Base-by-base conservation (phyloP, 2,329 filamentous ascomycete genomes). In the Monilinia fructigena region DNA sequence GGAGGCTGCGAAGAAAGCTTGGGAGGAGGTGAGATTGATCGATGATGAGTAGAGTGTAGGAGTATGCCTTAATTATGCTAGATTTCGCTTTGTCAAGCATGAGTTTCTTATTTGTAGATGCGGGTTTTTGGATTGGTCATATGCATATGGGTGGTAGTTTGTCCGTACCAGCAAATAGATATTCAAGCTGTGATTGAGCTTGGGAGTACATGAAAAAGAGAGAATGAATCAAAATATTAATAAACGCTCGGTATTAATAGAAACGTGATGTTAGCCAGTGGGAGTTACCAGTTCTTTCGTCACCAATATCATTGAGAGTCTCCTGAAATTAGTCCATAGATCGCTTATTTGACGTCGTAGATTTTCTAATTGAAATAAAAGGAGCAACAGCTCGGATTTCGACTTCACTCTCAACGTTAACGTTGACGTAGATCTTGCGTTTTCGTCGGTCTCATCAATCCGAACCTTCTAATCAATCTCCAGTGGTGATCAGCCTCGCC, bases 1-100 rank as follows among this genome's bases (percentile, higher is more conserved):
- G 52, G 82, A 82, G 55, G 82, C 83, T 20, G 88, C 88, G 12
- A 77, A 75, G 68, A 73, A 79, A 70, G 83, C 82, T 20, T 78
- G 77, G 72, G 78, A 82, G 61, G 78, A 70, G 47, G 76, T 74
- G 65, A 76, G 75, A 63, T 72, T 81, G 67, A 77, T 82, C 1
- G 76, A 77, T 71, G 75, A 75, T 68, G 74, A 76, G 66, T 76
- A 65, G 63, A 26, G 53, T 12, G 10, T 40, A 10, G n/a, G 26
- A 40, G 58, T 50, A 48, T 35, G 26, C 16, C 20, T 28, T 38
- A 10, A 40, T 31, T 26, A 52, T 50, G 50, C 58, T 50, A 50
- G 6, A 7, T 52, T 61, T 52, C 23, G 11, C 38, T 40, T 50
- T 20, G 31, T 52, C 28, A 38, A 12, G 28, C 45, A 26, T 50